Conservation (phyloP, 352 stramenopile species). For the Phytophthora europaea region DNA sequence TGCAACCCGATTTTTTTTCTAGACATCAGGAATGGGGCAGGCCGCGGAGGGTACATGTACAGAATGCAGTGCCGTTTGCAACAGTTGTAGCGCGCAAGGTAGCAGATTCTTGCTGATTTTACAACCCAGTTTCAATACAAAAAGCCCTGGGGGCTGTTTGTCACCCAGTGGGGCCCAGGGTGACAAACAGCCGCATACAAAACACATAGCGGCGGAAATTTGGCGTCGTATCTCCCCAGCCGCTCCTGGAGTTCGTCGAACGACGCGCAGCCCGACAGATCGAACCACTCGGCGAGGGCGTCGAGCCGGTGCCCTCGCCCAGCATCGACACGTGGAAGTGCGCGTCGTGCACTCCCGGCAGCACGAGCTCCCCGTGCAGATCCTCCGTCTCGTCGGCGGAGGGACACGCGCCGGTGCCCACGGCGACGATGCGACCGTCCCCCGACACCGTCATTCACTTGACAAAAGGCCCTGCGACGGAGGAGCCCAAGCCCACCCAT, state of each 20-base stretch:
- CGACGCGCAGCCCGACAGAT: conserved; percentile 77
- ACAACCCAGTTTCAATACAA: too few relatives aligned
- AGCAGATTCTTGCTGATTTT: too few relatives aligned
- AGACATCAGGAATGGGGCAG: too few relatives aligned
- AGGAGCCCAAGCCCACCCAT: conserved; percentile 38
- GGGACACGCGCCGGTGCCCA: conserved; percentile 41
- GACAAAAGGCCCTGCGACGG: conserved; percentile 30
- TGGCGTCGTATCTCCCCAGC: conserved; percentile 68
- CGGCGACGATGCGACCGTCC: conserved; percentile 48
- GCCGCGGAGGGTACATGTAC: too few relatives aligned
- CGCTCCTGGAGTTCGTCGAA: conserved; percentile 75
- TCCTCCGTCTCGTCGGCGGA: conserved; percentile 46
- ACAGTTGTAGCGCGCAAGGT: too few relatives aligned
- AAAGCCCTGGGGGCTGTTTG: too few relatives aligned
- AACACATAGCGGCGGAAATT: too few relatives aligned
- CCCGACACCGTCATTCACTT: conserved; percentile 71
- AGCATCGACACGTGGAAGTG: conserved; percentile 91
- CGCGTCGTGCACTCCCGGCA: conserved; percentile 90
- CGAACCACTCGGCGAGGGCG: conserved; percentile 84
- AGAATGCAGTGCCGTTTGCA: too few relatives aligned
- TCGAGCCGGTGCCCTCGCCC: too few relatives aligned
- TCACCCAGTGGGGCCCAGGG: too few relatives aligned
- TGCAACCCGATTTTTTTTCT: too few relatives aligned
- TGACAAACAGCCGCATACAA: too few relatives aligned
- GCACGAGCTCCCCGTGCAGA: conserved; percentile 65